Evolutionary conservation across 148 eudicot species (phyloP), one percentile per base, ranked within the genome.

Genomic region (Drosera capensis): DNA sequence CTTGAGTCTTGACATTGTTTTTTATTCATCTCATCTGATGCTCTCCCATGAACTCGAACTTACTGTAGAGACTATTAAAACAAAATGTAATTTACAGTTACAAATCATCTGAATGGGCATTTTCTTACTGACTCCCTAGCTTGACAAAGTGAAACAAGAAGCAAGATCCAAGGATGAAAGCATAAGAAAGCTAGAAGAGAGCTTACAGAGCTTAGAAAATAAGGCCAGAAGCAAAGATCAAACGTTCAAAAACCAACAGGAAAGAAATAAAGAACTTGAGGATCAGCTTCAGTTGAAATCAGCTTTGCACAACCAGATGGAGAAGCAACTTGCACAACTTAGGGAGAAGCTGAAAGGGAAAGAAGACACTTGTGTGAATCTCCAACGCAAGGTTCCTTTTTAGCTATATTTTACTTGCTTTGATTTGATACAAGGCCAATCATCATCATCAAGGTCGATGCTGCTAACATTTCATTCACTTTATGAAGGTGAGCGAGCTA

Each of bases 161-260:
- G 64, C 71, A n/a, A 74, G 75, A 67, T 55, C 68, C 35, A 87
- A 87, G 60, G 94, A 87, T 23, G 96, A 82, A 43, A 66, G 72
- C 6, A 49, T 87, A 20, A 82, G 60, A 71, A 87, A 74, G 65
- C 67, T 87, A 25, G 96, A 82, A 59, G 96, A 79, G 53, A 79
- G 52, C 56, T 64, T 82, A 42, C 86, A 68, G 37, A 82, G 46
- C 55, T 26, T 74, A 14, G 96, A 87, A 72, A 74, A 49, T 56
- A 87, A 77, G 59, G 74, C 78, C 34, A 87, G 65, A 71, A 77
- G 83, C 45, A 87, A 78, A 59, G 94, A 87, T 39, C 78, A 77
- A 58, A 43, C 70, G 30, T 60, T 57, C 65, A 83, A 75, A 58
- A 74, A 63, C 49, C 96, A 87, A 55, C 68, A 70, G 55, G 94